Percentiles rank a stretch among this genome's conserved stretches.
phyloP scores from a whole-genome alignment of 2,329 filamentous ascomycete species.

The Cercospora berteroae region DNA sequence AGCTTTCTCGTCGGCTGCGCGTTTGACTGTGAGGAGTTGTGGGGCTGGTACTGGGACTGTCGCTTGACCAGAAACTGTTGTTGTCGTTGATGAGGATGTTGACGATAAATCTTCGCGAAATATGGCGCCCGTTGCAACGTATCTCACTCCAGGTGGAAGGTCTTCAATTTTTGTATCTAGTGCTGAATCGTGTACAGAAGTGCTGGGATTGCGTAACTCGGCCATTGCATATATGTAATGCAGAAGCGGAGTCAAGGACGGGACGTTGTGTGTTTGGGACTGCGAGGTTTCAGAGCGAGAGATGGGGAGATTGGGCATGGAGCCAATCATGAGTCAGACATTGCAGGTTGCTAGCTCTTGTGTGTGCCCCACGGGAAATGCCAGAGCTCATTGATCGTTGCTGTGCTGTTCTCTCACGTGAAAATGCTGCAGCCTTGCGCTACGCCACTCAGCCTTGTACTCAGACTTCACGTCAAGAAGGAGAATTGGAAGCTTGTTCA shows the following conservation, averaged over 20 bases:
- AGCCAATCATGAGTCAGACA: constrained; percentile 2
- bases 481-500: neutral
- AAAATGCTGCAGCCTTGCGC: neutral
- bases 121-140: constrained; percentile 12
- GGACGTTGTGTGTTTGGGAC: neutral
- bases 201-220: neutral
- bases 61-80: neutral
- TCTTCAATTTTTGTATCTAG: constrained; percentile 13
- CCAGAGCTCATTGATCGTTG: neutral
- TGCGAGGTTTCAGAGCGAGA: neutral
- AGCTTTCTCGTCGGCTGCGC: constrained; percentile 12
- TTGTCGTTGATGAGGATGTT: too few relatives aligned
- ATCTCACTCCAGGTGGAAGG: constrained; percentile 6
- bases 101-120: constrained; percentile 2
- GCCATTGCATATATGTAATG: neutral
- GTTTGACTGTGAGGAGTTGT: constrained; percentile 13
- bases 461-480: neutral
- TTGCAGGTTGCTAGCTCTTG: neutral
- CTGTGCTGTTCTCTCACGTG: neutral
- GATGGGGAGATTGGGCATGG: neutral
- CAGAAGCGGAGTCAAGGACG: neutral
- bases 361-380: neutral
- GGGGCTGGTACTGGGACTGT: neutral
- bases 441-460: neutral
- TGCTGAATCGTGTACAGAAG: neutral